Evolutionary conservation across 1,284 basidiomycete species (phyloP).

Genomic region (Thelephora terrestris): DNA sequence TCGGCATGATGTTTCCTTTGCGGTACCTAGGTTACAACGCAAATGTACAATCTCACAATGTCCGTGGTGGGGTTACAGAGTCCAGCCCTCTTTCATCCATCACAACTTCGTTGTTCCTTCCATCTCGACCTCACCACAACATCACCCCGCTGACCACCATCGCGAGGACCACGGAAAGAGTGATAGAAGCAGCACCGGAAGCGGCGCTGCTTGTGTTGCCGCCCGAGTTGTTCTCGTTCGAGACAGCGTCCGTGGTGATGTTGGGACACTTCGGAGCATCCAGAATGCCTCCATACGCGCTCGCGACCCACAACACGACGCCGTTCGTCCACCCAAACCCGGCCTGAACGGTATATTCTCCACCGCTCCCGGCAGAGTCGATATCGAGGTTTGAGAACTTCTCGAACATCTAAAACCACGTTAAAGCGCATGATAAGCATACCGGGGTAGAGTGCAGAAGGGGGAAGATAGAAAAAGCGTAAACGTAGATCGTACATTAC

Average conservation of each 20-base stretch:
- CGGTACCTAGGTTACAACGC: too few relatives aligned
- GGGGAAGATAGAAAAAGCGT: conserved; percentile 8
- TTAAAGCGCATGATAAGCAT: background rate
- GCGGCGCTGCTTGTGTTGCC: too few relatives aligned
- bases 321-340: conserved; percentile 94
- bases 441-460: background rate
- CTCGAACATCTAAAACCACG: conserved; percentile 73
- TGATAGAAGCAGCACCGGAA: too few relatives aligned
- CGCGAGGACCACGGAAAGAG: too few relatives aligned
- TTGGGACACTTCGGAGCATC: conserved; percentile 58
- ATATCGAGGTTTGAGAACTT: conserved; percentile 74
- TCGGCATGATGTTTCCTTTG: too few relatives aligned
- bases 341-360: conserved; percentile 79
- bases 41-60: too few relatives aligned
- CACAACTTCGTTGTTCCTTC: too few relatives aligned
- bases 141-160: too few relatives aligned
- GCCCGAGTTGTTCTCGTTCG: too few relatives aligned
- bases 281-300: conserved; percentile 57
- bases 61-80: too few relatives aligned
- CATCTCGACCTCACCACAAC: too few relatives aligned
- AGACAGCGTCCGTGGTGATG: background rate
- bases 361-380: conserved; percentile 77
- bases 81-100: too few relatives aligned
- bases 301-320: conserved; percentile 67
- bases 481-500: conserved; percentile 44